These are phyloP conservation scores for Trichothecium sympodiale DNA, from an alignment of 2,329 filamentous ascomycete genomes.

Conservation along the genomic window DNA sequence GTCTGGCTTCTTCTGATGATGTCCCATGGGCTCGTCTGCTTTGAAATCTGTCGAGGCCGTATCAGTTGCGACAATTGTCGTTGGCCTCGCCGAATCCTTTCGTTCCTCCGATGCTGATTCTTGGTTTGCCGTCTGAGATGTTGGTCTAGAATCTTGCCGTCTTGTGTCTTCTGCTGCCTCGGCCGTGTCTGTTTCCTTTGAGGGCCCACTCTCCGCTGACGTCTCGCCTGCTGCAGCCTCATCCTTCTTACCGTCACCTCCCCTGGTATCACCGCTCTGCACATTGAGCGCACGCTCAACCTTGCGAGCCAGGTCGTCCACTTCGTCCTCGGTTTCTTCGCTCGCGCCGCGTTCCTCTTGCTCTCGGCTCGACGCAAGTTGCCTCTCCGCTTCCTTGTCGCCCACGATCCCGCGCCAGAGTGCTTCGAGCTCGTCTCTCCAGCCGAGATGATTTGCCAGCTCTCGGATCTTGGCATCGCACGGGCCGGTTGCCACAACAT, in stretches of 20 bases:
- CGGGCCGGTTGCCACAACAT: constrained; percentile 72
- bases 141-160: too few relatives aligned
- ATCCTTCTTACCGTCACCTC: neutral
- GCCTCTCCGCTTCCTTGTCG: constrained; percentile 42
- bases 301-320: constrained; percentile 25
- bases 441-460: constrained; percentile 71
- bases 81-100: too few relatives aligned
- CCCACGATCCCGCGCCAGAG: constrained; percentile 63
- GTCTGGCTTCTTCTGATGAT: too few relatives aligned
- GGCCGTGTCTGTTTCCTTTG: neutral
- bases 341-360: constrained; percentile 18
- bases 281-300: constrained; percentile 22
- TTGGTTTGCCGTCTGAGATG: too few relatives aligned
- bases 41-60: too few relatives aligned
- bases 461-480: constrained; percentile 74
- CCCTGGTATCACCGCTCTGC: constrained; percentile 8
- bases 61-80: too few relatives aligned
- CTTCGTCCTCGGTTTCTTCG: constrained; percentile 29
- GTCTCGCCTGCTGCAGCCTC: too few relatives aligned
- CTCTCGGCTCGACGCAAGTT: constrained; percentile 20
- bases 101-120: too few relatives aligned
- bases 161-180: neutral
- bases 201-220: too few relatives aligned
- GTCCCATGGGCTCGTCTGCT: too few relatives aligned
- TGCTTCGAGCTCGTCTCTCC: constrained; percentile 70